phyloP scores from a whole-genome alignment of 148 eudicot species.

The Fagopyrum homotropicum region DNA sequence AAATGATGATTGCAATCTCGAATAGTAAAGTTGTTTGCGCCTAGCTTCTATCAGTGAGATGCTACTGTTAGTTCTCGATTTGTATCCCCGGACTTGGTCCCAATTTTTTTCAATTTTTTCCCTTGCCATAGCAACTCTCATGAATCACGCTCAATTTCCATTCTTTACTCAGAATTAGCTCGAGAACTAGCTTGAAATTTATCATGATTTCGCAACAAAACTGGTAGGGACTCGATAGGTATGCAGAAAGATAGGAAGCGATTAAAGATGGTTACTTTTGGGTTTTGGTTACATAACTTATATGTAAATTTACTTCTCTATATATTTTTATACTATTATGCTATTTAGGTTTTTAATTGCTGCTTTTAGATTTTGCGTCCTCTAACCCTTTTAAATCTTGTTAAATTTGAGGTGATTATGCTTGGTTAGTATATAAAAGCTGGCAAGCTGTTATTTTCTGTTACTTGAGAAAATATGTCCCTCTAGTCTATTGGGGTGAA shows the following conservation, averaged over 20 bases:
- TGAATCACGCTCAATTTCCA: not conserved
- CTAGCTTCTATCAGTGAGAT: not conserved
- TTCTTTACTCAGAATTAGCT: not conserved
- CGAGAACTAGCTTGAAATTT: not conserved
- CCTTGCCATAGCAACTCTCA: not conserved
- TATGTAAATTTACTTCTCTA: not conserved
- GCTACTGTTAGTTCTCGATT: not conserved
- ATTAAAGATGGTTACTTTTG: not conserved
- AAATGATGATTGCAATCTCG: not conserved
- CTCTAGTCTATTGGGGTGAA: not conserved
- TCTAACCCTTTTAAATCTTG: not conserved
- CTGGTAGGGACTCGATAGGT: not conserved
- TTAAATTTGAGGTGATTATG: not conserved
- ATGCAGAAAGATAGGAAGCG: not conserved
- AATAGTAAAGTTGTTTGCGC: not conserved
- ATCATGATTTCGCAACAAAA: not conserved
- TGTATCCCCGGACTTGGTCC: not conserved
- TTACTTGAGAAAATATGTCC: not conserved
- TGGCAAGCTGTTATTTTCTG: not conserved
- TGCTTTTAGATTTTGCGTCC: not conserved
- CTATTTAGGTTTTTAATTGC: not conserved
- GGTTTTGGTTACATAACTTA: not conserved
- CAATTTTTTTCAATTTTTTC: not conserved
- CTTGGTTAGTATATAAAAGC: not conserved
- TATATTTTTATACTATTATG: not conserved